Percentiles rank a stretch among this genome's conserved stretches.
These are phyloP conservation scores for Yamadazyma sp. DNA, from an alignment of 805 yeast species.

Conservation along the genomic window DNA sequence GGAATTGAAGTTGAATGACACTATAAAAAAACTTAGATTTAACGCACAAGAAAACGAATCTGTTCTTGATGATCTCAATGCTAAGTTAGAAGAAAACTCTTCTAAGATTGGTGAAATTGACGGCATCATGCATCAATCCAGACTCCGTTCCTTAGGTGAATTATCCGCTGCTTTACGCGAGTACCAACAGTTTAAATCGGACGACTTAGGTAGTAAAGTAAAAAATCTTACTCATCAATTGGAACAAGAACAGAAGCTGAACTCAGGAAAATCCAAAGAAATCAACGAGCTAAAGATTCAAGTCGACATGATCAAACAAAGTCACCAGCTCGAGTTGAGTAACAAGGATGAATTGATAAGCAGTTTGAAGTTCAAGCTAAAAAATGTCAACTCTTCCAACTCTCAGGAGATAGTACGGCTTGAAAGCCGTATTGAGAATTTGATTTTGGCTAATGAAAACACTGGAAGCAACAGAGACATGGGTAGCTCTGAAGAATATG, in stretches of 20 bases:
- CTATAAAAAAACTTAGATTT: constrained; percentile 59
- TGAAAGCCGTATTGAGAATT: constrained; percentile 68
- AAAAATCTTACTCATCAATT: constrained; percentile 24
- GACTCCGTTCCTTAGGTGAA: constrained; percentile 29
- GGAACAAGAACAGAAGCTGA: constrained; percentile 24
- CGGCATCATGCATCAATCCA: constrained; percentile 26
- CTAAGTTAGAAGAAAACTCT: constrained; percentile 31
- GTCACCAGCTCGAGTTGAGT: constrained; percentile 32
- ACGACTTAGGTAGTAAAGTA: constrained; percentile 18
- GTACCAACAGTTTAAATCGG: constrained; percentile 16
- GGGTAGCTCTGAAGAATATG: constrained; percentile 36
- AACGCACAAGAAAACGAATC: constrained; percentile 30
- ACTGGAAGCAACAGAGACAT: not conserved
- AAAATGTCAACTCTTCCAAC: constrained; percentile 34
- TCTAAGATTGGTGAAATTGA: constrained; percentile 41
- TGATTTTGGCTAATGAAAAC: constrained; percentile 63
- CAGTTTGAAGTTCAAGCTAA: constrained; percentile 29
- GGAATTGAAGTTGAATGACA: constrained; percentile 66
- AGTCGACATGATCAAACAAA: constrained; percentile 30
- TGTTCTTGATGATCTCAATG: constrained; percentile 27
- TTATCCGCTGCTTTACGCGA: constrained; percentile 19
- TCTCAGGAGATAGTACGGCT: constrained; percentile 51
- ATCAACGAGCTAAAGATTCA: constrained; percentile 33
- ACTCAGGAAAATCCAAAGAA: constrained; percentile 22
- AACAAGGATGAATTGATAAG: constrained; percentile 33